phyloP scores from a whole-genome alignment of 2,329 filamentous ascomycete species.

The Ophiostoma himal-ulmi region DNA sequence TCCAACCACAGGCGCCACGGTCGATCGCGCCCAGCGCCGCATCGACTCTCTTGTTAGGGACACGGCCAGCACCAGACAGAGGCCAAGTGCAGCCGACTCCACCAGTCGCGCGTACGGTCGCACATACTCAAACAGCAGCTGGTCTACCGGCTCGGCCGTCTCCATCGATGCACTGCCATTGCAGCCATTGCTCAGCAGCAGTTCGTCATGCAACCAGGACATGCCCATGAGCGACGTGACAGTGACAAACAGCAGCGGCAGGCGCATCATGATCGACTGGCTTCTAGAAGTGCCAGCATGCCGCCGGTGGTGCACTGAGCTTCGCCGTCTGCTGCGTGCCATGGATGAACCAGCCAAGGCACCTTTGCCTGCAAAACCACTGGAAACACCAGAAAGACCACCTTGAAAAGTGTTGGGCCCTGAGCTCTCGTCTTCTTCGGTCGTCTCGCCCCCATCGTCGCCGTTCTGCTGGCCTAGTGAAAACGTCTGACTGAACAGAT shows the following conservation, averaged over 20 bases:
- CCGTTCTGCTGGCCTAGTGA: constrained; percentile 33
- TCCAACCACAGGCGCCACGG: constrained; percentile 5
- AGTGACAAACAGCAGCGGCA: neutral
- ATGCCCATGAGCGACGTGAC: neutral
- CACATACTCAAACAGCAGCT: constrained; percentile 5
- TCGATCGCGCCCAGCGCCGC: constrained; percentile 13
- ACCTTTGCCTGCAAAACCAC: neutral
- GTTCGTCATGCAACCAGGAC: neutral
- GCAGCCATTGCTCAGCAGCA: neutral
- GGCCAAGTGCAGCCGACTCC: constrained; percentile 19
- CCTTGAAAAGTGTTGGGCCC: neutral
- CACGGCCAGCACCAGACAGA: constrained; percentile 22
- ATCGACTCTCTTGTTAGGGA: constrained; percentile 19
- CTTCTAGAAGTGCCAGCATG: neutral
- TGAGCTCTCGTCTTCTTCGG: neutral
- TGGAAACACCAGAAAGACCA: neutral
- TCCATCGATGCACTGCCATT: neutral
- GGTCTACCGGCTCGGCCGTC: neutral
- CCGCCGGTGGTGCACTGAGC: neutral
- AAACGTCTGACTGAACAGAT: constrained; percentile 42
- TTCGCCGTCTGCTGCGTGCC: neutral
- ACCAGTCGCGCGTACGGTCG: constrained; percentile 20
- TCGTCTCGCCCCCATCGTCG: constrained; percentile 27
- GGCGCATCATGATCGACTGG: neutral
- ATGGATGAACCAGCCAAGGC: neutral